A percentile compares a stretch with the other conserved stretches of the same genome.
These are phyloP conservation scores for Diplodia corticola DNA, from an alignment of 2,329 filamentous ascomycete genomes.

Conservation along the genomic window DNA sequence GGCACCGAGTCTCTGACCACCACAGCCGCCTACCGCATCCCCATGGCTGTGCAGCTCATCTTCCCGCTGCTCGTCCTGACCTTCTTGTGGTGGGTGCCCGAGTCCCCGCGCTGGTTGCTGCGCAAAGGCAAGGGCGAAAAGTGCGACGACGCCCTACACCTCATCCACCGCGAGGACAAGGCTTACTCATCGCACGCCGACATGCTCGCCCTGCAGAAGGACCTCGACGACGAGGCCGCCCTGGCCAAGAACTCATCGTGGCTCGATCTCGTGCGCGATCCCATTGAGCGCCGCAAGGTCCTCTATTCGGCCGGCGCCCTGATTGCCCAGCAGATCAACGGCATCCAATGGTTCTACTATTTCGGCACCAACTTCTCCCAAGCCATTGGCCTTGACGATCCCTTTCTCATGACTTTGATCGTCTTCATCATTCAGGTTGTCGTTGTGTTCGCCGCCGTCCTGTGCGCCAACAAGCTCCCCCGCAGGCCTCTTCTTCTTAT, in stretches of 20 bases:
- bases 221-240: slow-evolving; percentile 29
- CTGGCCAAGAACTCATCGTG: slow-evolving; percentile 39
- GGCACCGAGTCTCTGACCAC: slow-evolving; percentile 30
- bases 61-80: slow-evolving; percentile 28
- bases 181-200: slow-evolving; percentile 35
- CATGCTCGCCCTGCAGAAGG: slow-evolving; percentile 30
- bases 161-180: slow-evolving; percentile 37
- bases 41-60: slow-evolving; percentile 30
- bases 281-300: slow-evolving; percentile 50
- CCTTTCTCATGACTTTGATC: slow-evolving; percentile 47
- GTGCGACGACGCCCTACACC: slow-evolving; percentile 35
- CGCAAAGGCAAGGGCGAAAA: slow-evolving; percentile 2
- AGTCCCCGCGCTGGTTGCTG: slow-evolving; percentile 29
- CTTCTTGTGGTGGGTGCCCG: slow-evolving; percentile 27
- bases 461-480: slow-evolving; percentile 45
- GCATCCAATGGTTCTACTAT: slow-evolving; percentile 51
- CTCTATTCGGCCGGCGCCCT: slow-evolving; percentile 48
- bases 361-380: slow-evolving; percentile 48
- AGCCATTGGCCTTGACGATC: slow-evolving; percentile 44
- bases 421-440: slow-evolving; percentile 48
- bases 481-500: slow-evolving; percentile 43
- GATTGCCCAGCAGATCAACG: slow-evolving; percentile 52
- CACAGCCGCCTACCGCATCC: slow-evolving; percentile 29
- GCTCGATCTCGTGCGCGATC: slow-evolving; percentile 45
- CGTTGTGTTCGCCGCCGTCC: slow-evolving; percentile 42